These are phyloP conservation scores for Eucalyptus marginata DNA, from an alignment of 345 rosid genomes.

Conservation along the genomic window DNA sequence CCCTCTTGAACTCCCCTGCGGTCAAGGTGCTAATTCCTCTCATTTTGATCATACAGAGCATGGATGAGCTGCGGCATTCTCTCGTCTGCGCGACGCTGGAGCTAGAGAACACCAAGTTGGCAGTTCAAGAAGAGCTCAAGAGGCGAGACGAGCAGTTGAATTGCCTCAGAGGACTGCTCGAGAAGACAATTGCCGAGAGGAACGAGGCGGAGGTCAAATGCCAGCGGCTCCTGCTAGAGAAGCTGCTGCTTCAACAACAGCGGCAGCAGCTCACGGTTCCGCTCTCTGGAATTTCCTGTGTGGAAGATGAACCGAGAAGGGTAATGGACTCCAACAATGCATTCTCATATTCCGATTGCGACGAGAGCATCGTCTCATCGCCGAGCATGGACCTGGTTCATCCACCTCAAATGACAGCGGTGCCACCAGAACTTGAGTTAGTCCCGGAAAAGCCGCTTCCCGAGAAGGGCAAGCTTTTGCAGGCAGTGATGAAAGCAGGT, in stretches of 20 bases:
- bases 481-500: slow-evolving; percentile 95
- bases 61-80: slow-evolving; percentile 64
- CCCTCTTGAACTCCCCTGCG: not conserved
- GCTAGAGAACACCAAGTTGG: slow-evolving; percentile 64
- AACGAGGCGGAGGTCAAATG: slow-evolving; percentile 61
- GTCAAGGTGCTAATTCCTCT: not conserved
- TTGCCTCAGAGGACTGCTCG: slow-evolving; percentile 42
- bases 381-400: slow-evolving; percentile 35
- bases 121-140: slow-evolving; percentile 64
- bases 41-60: slow-evolving; percentile 22
- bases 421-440: slow-evolving; percentile 12
- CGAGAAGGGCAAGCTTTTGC: slow-evolving; percentile 91
- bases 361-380: slow-evolving; percentile 83
- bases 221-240: slow-evolving; percentile 44
- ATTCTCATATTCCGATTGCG: slow-evolving; percentile 82
- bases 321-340: slow-evolving; percentile 40
- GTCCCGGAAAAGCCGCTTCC: slow-evolving; percentile 68
- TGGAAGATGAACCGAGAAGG: slow-evolving; percentile 4
- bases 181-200: slow-evolving; percentile 47
- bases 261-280: slow-evolving; percentile 35
- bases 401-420: not conserved
- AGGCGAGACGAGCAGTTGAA: slow-evolving; percentile 57
- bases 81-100: slow-evolving; percentile 59
- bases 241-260: slow-evolving; percentile 35
- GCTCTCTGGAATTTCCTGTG: slow-evolving; percentile 53